Evolutionary conservation across 2,329 filamentous ascomycete species (phyloP).

Genomic region (Xylariaceae sp.): DNA sequence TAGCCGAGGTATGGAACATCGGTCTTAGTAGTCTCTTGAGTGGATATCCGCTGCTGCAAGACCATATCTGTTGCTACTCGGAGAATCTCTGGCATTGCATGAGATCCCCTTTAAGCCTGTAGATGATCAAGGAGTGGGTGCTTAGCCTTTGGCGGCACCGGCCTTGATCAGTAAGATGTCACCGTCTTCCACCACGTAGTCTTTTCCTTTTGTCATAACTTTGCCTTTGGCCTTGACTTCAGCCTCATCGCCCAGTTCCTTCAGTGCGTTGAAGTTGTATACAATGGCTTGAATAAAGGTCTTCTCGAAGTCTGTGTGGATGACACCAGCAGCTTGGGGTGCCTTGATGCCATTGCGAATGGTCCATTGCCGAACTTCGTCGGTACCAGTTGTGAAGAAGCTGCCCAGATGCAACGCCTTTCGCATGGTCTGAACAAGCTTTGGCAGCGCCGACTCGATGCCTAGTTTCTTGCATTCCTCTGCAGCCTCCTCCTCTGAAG

Average conservation of each 20-base stretch:
- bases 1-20: no score
- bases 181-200: constrained; percentile 83
- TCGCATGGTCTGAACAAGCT: constrained; percentile 89
- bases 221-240: constrained; percentile 91
- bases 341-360: constrained; percentile 94
- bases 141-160: constrained; percentile 66
- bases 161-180: constrained; percentile 84
- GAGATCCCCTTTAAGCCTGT: no score
- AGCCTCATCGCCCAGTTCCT: constrained; percentile 81
- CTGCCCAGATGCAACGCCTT: constrained; percentile 82
- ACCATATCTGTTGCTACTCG: no score
- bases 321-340: constrained; percentile 95
- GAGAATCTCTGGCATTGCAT: no score
- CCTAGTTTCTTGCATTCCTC: constrained; percentile 87
- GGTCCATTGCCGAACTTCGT: constrained; percentile 98
- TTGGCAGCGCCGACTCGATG: constrained; percentile 82
- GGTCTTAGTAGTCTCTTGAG: no score
- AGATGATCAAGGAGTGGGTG: no score
- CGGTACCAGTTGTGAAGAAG: constrained; percentile 94
- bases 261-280: constrained; percentile 77
- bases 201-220: constrained; percentile 97
- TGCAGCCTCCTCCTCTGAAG: constrained; percentile 64
- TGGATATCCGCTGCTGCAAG: no score
- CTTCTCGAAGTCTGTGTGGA: constrained; percentile 98
- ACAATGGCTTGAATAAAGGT: constrained; percentile 96